Evolutionary conservation across 352 stramenopile genomes (phyloP).

Genomic region (Phytophthora megakarya): DNA sequence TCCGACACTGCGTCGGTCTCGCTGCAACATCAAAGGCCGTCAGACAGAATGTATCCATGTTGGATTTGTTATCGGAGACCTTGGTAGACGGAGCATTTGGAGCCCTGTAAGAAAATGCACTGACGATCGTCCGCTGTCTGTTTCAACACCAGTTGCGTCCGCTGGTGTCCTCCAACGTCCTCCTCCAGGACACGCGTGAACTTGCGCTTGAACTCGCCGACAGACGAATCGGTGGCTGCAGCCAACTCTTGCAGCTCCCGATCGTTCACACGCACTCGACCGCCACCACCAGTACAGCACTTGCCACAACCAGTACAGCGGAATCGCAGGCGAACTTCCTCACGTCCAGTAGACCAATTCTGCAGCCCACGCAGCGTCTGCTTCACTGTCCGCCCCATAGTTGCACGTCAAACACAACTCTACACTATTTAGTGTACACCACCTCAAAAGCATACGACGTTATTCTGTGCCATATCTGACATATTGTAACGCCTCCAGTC

Average conservation of each 20-base stretch:
- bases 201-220: slow-evolving; percentile 37
- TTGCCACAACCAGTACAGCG: slow-evolving; percentile 78
- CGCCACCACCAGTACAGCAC: slow-evolving; percentile 75
- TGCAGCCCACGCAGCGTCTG: slow-evolving; percentile 23
- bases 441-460: too few relatives aligned
- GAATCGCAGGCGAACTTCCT: slow-evolving; percentile 60
- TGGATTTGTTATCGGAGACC: slow-evolving; percentile 25
- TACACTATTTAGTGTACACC: too few relatives aligned
- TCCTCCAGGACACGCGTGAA: slow-evolving; percentile 39
- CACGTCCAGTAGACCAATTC: slow-evolving; percentile 38
- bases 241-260: slow-evolving; percentile 59
- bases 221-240: slow-evolving; percentile 32
- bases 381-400: neutral
- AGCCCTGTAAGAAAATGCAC: slow-evolving; percentile 70
- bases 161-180: slow-evolving; percentile 24
- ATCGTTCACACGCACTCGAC: slow-evolving; percentile 70
- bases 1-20: slow-evolving; percentile 77
- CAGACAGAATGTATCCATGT: neutral
- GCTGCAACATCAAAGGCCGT: slow-evolving; percentile 30
- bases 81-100: slow-evolving; percentile 72
- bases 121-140: slow-evolving; percentile 62
- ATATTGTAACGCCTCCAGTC: neutral
- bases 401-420: neutral
- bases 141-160: slow-evolving; percentile 43
- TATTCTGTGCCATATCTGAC: too few relatives aligned